Percentiles rank a stretch among this genome's conserved stretches.
Evolutionary conservation across 1,284 basidiomycete genomes (phyloP).

Genomic region (Trichosporon inkin): DNA sequence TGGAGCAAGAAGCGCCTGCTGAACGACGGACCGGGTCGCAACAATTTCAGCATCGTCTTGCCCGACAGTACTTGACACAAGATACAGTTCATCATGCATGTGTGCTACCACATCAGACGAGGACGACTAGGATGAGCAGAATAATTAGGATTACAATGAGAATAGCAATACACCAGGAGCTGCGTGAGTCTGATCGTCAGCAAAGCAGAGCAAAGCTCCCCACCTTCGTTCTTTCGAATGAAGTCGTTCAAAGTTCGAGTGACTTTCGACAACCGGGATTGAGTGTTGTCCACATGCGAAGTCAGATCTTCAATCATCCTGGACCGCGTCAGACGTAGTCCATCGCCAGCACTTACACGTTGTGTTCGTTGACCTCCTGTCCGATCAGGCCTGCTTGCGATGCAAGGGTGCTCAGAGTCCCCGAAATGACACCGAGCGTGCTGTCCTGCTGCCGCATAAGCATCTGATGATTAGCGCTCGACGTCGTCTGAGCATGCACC

Average conservation of each 20-base stretch:
- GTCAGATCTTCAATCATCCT: constrained; percentile 83
- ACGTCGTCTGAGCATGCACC: constrained; percentile 48
- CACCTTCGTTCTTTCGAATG: constrained; percentile 75
- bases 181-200: constrained; percentile 59
- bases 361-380: constrained; percentile 78
- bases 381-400: constrained; percentile 89
- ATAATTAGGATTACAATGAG: constrained; percentile 56
- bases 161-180: constrained; percentile 64
- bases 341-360: constrained; percentile 59
- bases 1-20: constrained; percentile 59
- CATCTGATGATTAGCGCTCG: constrained; percentile 55
- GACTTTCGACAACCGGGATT: constrained; percentile 64
- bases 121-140: constrained; percentile 56
- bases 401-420: constrained; percentile 71
- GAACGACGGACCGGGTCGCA: constrained; percentile 61
- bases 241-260: constrained; percentile 73
- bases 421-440: constrained; percentile 75
- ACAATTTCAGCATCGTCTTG: constrained; percentile 69
- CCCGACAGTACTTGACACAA: not conserved
- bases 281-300: constrained; percentile 66
- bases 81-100: not conserved
- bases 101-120: constrained; percentile 44
- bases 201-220: constrained; percentile 18
- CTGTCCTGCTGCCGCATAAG: constrained; percentile 80
- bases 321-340: constrained; percentile 4